Base-by-base conservation (phyloP, 2,329 filamentous ascomycete genomes). In the Calonectria naviculata region DNA sequence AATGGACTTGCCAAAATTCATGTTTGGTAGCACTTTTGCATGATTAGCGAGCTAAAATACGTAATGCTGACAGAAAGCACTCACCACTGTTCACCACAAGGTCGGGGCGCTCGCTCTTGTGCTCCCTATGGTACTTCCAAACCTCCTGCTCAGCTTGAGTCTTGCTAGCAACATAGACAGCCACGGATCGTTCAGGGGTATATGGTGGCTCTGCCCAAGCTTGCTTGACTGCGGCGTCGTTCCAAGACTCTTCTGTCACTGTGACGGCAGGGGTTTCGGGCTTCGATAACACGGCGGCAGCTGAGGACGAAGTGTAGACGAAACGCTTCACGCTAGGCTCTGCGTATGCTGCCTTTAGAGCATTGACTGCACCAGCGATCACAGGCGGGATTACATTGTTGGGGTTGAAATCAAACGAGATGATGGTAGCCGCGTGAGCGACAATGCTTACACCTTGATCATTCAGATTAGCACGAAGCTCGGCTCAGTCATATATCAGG, bases 151-250 rank as follows among this genome's bases (percentile, higher is more conserved):
- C 85, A 0, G 77, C 77, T 64, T 81, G 76, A 0, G 75, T 73
- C 68, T 87, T 87, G 67, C 83, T 84, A 0, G 85, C 83, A 0
- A 72, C 73, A 61, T 87, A 86, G 1, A 83, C 80, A 9, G 67
- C 12, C 2, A 64, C 73, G 0, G 71, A 65, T n/a, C 80, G 75
- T 1, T 81, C 79, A 0, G 77, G 64, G 0, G 73, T 74, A 36
- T 83, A 85, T 1, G 81, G 83, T 4, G 80, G 81, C 3, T 80
- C 80, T 17, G 80, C 80, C 80, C 83, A 84, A 1, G 84, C 84
- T 5, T 61, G 46, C 28, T 81, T 72, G 19, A 83, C 70, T 8
- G 77, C 79, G 2, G 69, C 71, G 15, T 84, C 79, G 49, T 83
- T 84, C 83, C 81, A 86, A 0, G 75, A 70, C 1, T 77, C 64